Percentiles rank a stretch among this genome's conserved stretches.
Evolutionary conservation across 2,329 filamentous ascomycete genomes (phyloP).

Genomic region (Fusarium sp.): DNA sequence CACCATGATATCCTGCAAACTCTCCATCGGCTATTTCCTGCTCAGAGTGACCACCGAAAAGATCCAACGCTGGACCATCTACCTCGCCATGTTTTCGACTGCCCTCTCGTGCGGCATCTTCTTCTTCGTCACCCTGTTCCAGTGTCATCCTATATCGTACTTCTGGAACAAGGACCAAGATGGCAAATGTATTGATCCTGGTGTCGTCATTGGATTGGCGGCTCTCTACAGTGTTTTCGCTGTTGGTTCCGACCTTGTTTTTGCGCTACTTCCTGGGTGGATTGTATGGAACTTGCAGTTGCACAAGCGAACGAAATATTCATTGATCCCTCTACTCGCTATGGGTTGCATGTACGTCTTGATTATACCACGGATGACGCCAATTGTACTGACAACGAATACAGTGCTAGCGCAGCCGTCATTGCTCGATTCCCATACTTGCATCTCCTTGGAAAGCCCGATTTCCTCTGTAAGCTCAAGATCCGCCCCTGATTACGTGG

Average conservation of each 20-base stretch:
- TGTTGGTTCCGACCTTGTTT: constrained; percentile 57
- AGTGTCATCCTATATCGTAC: constrained; percentile 42
- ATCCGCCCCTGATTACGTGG: accelerated
- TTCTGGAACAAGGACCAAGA: constrained; percentile 43
- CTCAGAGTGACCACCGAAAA: constrained; percentile 44
- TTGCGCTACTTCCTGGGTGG: constrained; percentile 60
- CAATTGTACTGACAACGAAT: background rate
- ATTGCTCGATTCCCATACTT: constrained; percentile 51
- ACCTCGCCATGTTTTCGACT: constrained; percentile 43
- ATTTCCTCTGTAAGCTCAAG: constrained; percentile 50
- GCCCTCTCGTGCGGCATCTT: constrained; percentile 43
- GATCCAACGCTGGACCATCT: constrained; percentile 39
- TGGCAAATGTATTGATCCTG: constrained; percentile 43
- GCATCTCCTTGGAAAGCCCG: constrained; percentile 44
- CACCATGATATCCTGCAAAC: constrained; percentile 44
- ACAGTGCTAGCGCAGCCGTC: constrained; percentile 53
- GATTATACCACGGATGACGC: accelerated
- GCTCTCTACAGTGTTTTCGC: constrained; percentile 59
- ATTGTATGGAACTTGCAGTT: constrained; percentile 64
- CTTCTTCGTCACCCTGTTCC: constrained; percentile 46
- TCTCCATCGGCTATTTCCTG: constrained; percentile 50
- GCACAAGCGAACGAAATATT: constrained; percentile 57
- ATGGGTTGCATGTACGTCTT: constrained; percentile 59
- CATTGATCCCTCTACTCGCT: constrained; percentile 60
- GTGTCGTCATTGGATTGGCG: constrained; percentile 57